Base-by-base conservation (phyloP, 2,329 filamentous ascomycete genomes). In the Aspergillus candidus region DNA sequence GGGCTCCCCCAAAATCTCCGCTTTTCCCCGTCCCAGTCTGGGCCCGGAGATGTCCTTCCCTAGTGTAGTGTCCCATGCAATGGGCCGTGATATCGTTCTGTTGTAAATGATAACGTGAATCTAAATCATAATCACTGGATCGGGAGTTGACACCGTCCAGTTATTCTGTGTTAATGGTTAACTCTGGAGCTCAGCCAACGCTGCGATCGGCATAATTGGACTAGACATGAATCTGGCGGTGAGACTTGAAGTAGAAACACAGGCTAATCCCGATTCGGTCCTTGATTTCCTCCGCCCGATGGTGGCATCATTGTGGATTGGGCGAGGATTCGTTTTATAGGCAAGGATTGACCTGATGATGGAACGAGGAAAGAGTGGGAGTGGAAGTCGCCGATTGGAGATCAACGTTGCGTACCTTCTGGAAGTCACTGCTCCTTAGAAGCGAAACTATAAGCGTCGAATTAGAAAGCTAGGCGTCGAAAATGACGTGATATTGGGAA, bases 41-140 rank as follows among this genome's bases (percentile, higher is more conserved):
- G 17, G 15, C 11, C 32, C 32, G 18, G 38, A 40, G 14, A 27
- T 27, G 29, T 31, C 29, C 27, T 13, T 7, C 18, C 5, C 31
- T 35, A 13, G 13, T 27, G 15, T n/a, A 47, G 32, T 14, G 35
- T 30, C 40, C 18, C 27, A 38, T 36, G 29, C 22, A 27, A 32
- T 14, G 15, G 13, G 32, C 15, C 13, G 30, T 42, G 39, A 32
- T 32, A 15, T 10, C 3, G 29, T 12, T 33, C 31, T 48, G 45
- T 43, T 40, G 42, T 43, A 38, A 45, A 29, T 45, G 34, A 29
- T 38, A 27, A 33, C 38, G 18, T 37, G 32, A 35, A 31, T 14
- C 41, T 41, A 48, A 46, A 32, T 32, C 34, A 43, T 32, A 41
- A 46, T 48, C 42, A 50, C 39, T 40, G 43, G 40, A 48, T 50